phyloP scores from a whole-genome alignment of 352 stramenopile species.

The Hyaloperonospora arabidopsidis region DNA sequence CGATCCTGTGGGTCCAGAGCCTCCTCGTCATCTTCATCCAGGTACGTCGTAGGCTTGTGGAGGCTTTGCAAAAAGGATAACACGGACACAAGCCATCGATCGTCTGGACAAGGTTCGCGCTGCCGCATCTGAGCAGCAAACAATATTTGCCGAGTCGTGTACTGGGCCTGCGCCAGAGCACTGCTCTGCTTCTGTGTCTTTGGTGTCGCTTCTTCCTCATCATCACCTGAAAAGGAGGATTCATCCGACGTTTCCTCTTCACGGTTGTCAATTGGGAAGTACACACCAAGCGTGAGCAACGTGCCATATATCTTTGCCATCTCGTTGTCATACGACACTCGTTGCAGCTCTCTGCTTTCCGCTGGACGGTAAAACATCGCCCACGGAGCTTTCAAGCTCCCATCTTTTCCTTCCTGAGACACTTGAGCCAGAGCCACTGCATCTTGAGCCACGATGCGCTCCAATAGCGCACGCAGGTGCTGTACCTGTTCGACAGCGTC shows the following conservation, averaged over 20 bases:
- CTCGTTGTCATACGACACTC: constrained; percentile 32
- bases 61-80: constrained; percentile 36
- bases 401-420: neutral
- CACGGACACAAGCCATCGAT: constrained; percentile 39
- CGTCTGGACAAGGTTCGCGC: constrained; percentile 15
- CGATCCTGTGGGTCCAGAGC: constrained; percentile 24
- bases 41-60: constrained; percentile 33
- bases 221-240: constrained; percentile 27
- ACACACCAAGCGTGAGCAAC: constrained; percentile 39
- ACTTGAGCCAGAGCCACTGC: constrained; percentile 14
- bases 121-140: constrained; percentile 37
- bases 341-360: constrained; percentile 24
- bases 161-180: constrained; percentile 27
- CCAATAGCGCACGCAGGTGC: constrained; percentile 34
- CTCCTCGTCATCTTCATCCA: constrained; percentile 40
- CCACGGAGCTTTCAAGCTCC: constrained; percentile 28
- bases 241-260: constrained; percentile 37
- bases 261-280: constrained; percentile 38
- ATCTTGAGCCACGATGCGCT: constrained; percentile 38
- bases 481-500: constrained; percentile 27
- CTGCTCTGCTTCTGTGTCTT: constrained; percentile 18
- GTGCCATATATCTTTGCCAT: constrained; percentile 45
- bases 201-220: constrained; percentile 21
- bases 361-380: constrained; percentile 48
- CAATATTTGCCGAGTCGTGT: constrained; percentile 31